Percentiles rank a stretch among this genome's conserved stretches.
Conservation (phyloP, 345 rosid species). For the sweet orange (Citrus sinensis) region DNA sequence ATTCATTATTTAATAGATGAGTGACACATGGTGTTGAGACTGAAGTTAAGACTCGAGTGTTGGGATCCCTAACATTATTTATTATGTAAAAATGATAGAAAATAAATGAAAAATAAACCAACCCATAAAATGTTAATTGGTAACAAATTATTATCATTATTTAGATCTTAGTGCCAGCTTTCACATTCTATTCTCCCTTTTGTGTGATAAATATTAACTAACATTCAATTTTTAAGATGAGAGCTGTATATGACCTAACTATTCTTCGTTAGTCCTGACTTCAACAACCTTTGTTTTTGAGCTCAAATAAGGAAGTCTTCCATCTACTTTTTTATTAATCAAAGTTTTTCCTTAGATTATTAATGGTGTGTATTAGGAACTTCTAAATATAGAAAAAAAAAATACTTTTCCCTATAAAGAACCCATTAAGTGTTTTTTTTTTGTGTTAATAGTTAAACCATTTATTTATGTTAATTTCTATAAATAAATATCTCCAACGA, state of each 20-base stretch:
- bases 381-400: no score
- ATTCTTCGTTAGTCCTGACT: not conserved
- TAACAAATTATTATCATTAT: not conserved
- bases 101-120: not conserved
- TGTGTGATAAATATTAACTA: not conserved
- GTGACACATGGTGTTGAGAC: no score
- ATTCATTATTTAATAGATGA: rapidly evolving
- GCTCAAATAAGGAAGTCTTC: not conserved
- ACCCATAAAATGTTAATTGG: not conserved
- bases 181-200: not conserved
- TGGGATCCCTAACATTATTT: not conserved
- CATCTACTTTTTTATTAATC: not conserved
- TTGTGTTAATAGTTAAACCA: no score
- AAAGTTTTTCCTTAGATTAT: not conserved
- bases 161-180: not conserved
- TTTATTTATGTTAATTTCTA: no score
- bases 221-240: not conserved
- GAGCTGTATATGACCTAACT: not conserved
- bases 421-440: not conserved
- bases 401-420: not conserved
- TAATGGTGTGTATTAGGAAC: no score
- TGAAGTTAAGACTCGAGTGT: no score
- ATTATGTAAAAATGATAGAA: not conserved
- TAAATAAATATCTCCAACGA: no score
- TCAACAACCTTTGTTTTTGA: not conserved